Conservation (phyloP, 2,329 filamentous ascomycete species). For the Colletotrichum zoysiae region DNA sequence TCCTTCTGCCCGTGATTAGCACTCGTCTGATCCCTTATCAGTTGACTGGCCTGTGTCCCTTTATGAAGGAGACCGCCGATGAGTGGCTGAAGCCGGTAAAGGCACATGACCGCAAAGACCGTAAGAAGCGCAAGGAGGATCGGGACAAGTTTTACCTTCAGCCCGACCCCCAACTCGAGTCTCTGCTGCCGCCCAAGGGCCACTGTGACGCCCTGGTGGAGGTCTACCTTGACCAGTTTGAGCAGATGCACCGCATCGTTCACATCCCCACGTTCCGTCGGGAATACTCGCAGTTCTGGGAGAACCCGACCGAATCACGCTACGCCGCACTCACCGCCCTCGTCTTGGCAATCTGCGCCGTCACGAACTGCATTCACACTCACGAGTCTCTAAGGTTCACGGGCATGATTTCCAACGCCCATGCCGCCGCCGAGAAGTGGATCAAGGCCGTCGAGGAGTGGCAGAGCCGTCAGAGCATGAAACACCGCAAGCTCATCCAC, state of each 20-base stretch:
- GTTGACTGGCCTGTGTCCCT: slow-evolving; percentile 68
- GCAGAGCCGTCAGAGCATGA: slow-evolving; percentile 69
- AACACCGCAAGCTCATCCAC: slow-evolving; percentile 70
- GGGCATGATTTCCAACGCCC: slow-evolving; percentile 69
- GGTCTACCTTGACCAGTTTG: slow-evolving; percentile 67
- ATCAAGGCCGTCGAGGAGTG: slow-evolving; percentile 68
- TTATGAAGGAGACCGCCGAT: slow-evolving; percentile 73
- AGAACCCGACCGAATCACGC: slow-evolving; percentile 56
- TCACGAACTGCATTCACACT: slow-evolving; percentile 69
- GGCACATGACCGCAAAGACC: slow-evolving; percentile 67
- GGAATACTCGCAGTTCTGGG: slow-evolving; percentile 69
- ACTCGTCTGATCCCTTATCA: slow-evolving; percentile 40
- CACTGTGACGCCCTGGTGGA: slow-evolving; percentile 63
- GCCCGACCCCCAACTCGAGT: slow-evolving; percentile 63
- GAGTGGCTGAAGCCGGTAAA: slow-evolving; percentile 72
- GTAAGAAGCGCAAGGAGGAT: slow-evolving; percentile 64
- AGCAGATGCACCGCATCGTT: slow-evolving; percentile 68
- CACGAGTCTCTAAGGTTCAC: slow-evolving; percentile 66
- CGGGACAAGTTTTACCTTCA: slow-evolving; percentile 63
- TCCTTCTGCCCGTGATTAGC: background rate
- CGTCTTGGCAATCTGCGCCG: slow-evolving; percentile 70
- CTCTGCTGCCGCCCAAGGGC: slow-evolving; percentile 61
- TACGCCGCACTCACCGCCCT: slow-evolving; percentile 68
- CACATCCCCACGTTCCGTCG: slow-evolving; percentile 70
- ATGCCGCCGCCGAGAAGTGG: slow-evolving; percentile 68